Evolutionary conservation across 805 yeast species (phyloP), one percentile per base, ranked within the genome.

Genomic region (Candida easanensis): DNA sequence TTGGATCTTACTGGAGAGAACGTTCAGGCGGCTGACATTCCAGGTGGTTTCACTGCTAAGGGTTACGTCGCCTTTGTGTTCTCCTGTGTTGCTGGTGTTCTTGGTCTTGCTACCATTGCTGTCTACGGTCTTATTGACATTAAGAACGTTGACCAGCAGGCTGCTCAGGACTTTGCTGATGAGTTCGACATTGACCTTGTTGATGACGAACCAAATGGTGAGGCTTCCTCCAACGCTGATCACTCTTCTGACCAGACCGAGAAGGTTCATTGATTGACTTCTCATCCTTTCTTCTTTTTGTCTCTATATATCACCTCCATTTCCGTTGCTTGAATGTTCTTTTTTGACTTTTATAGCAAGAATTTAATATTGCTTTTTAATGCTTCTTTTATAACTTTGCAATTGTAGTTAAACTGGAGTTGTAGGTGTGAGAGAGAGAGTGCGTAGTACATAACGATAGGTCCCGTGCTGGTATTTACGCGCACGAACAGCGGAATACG

Each of bases 21-120:
- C 62, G 71, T 74, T 31, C 97, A 90, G 69, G 70, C 52, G 26
- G 69, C 71, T 51, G 54, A 67, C 33, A 76, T 93, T 57, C 98
- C 98, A 36, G 61, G 73, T 35, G 97, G 97, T 16, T 93, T 93
- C 78, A 91, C 98, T 39, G 87, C 95, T 45, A 82, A 84, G 62
- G 99, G 99, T 72, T 82, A 84, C 62, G 95, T 91, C 41, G 98
- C 98, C 11, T 70, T 93, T 65, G 91, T 84, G 16, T 91, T 93
- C 74, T 88, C 97, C 6, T 79, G 87, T 73, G 58, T 91, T 54
- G 78, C 96, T 38, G 99, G 93, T 60, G 61, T 88, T 50, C 66
- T 88, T 16, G 99, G 99, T 65, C 69, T 90, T 67, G 71, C 69
- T 44, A 75, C 83, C 53, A 87, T 93, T 59, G 76, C 84, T 38